phyloP scores from a whole-genome alignment of 2,329 filamentous ascomycete genomes.

The Trichoderma koningiopsis region DNA sequence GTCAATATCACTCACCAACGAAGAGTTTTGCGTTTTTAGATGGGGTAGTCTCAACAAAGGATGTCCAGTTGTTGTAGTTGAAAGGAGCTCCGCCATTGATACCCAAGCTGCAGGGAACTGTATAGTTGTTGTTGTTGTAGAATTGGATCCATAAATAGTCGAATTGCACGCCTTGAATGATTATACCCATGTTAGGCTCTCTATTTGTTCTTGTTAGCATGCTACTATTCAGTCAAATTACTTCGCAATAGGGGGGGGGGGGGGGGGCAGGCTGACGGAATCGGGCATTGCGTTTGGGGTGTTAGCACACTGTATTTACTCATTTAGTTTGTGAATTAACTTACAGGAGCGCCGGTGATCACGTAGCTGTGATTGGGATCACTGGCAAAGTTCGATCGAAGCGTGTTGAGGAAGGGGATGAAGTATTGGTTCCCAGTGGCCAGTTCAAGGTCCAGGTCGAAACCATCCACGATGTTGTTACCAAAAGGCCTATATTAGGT shows the following conservation, averaged over 20 bases:
- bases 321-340: too few species aligned
- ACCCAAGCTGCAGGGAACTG: constrained; percentile 32
- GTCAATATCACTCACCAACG: constrained; percentile 32
- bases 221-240: too few species aligned
- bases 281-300: constrained; percentile 40
- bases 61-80: constrained; percentile 41
- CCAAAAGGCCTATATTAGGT: constrained; percentile 31
- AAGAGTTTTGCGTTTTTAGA: constrained; percentile 40
- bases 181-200: constrained; percentile 44
- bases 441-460: constrained; percentile 35
- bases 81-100: constrained; percentile 36
- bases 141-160: constrained; percentile 50
- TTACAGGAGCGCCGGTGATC: constrained; percentile 46
- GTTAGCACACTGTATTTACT: too few species aligned
- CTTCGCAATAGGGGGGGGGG: not conserved
- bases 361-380: constrained; percentile 39
- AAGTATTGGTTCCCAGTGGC: constrained; percentile 29
- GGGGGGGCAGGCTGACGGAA: constrained; percentile 13
- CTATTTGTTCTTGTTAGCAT: not conserved
- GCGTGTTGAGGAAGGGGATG: constrained; percentile 28
- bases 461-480: constrained; percentile 35
- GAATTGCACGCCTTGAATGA: constrained; percentile 38
- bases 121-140: constrained; percentile 50
- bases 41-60: constrained; percentile 32
- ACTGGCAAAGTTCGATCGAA: constrained; percentile 31